Evolutionary conservation across 805 yeast genomes (phyloP).

Genomic region (Kodamaea laetipori): DNA sequence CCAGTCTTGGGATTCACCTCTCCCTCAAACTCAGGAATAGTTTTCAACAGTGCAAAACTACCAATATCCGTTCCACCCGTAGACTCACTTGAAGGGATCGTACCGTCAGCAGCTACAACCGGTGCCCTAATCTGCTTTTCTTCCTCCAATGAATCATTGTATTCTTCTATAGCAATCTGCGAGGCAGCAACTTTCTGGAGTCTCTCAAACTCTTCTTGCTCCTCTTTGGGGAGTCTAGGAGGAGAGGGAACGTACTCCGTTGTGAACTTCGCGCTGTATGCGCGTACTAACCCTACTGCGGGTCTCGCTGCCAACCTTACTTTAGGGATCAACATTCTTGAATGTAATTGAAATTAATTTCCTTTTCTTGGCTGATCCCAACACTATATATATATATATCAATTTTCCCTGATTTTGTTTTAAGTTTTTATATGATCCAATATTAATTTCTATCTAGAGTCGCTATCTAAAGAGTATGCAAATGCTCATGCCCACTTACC

Average conservation of each 20-base stretch:
- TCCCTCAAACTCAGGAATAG: slow-evolving; percentile 95
- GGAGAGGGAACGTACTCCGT: slow-evolving; percentile 47
- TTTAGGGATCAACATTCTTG: no score
- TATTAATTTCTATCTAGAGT: not conserved
- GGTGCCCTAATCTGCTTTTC: slow-evolving; percentile 10
- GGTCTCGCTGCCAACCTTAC: no score
- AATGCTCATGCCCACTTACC: slow-evolving; percentile 66
- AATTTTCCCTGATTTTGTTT: no score
- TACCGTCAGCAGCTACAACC: slow-evolving; percentile 15
- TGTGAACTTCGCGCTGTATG: slow-evolving; percentile 25
- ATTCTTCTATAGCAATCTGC: slow-evolving; percentile 75
- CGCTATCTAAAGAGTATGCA: not conserved
- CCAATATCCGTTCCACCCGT: slow-evolving; percentile 53
- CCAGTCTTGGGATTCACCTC: slow-evolving; percentile 92
- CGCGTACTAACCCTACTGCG: slow-evolving; percentile 6
- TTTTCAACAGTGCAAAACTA: slow-evolving; percentile 63
- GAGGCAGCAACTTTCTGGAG: slow-evolving; percentile 80
- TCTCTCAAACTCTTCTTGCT: slow-evolving; percentile 89
- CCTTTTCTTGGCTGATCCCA: no score
- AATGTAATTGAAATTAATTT: no score
- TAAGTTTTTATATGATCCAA: no score
- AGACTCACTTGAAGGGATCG: slow-evolving; percentile 22
- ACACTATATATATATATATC: no score
- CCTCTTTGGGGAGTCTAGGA: slow-evolving; percentile 73
- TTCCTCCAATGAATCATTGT: slow-evolving; percentile 51